Evolutionary conservation across 2,329 filamentous ascomycete genomes (phyloP).

Genomic region (Pestalotiopsis sp.): DNA sequence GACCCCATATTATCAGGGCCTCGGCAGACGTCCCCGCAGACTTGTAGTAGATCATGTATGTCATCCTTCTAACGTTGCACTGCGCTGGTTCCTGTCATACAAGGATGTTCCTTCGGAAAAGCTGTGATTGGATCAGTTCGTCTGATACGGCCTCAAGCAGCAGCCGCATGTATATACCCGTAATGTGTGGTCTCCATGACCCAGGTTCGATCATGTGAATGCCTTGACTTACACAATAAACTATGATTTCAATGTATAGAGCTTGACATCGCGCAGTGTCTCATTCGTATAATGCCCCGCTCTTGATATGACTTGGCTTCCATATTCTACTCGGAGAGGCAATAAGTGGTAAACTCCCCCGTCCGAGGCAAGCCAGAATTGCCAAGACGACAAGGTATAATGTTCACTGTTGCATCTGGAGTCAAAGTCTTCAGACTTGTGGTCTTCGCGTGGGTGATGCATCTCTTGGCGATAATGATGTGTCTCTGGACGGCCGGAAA

Average conservation of each 20-base stretch:
- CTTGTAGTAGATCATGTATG: neutral
- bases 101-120: neutral
- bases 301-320: too few species aligned
- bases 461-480: neutral
- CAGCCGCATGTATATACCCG: neutral
- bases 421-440: neutral
- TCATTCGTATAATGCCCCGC: neutral
- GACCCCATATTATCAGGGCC: neutral
- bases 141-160: neutral
- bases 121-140: neutral
- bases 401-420: neutral
- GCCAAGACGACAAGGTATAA: neutral
- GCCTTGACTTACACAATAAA: neutral
- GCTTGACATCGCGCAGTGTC: neutral
- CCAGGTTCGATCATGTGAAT: neutral
- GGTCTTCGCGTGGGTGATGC: neutral
- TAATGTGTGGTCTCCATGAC: neutral
- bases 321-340: neutral
- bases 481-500: neutral
- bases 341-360: neutral
- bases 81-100: neutral
- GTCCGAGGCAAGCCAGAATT: neutral
- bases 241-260: too few species aligned
- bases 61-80: neutral
- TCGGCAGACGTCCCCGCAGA: constrained; percentile 3